These are phyloP conservation scores for Irpex lacteus DNA, from an alignment of 1,284 basidiomycete genomes.

Conservation along the genomic window DNA sequence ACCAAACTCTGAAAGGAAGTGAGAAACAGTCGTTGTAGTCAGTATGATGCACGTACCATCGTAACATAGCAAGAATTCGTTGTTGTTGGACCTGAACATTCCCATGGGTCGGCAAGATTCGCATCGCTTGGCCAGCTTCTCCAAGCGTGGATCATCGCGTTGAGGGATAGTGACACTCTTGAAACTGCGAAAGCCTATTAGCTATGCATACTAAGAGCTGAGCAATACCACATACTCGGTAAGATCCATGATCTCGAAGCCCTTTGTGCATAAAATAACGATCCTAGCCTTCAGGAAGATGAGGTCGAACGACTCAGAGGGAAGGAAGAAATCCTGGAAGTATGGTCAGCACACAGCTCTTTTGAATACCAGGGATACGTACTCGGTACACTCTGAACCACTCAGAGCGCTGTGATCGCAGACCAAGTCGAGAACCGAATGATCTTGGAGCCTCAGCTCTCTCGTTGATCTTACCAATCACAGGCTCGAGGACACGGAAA, in stretches of 20 bases:
- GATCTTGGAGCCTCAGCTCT: conserved; percentile 62
- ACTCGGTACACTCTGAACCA: conserved; percentile 92
- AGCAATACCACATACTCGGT: conserved; percentile 59
- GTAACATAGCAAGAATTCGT: conserved; percentile 92
- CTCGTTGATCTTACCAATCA: conserved; percentile 82
- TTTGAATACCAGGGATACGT: conserved; percentile 15
- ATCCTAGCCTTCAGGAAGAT: conserved; percentile 91
- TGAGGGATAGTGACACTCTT: conserved; percentile 87
- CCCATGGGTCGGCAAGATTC: conserved; percentile 84
- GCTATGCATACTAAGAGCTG: neutral
- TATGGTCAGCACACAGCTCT: neutral
- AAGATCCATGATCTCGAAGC: conserved; percentile 97
- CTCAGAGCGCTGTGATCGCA: conserved; percentile 77
- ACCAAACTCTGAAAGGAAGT: conserved; percentile 72
- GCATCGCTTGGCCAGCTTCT: conserved; percentile 76
- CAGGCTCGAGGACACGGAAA: conserved; percentile 92
- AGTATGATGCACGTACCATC: conserved; percentile 56
- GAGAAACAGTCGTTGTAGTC: neutral
- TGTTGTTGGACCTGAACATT: conserved; percentile 87
- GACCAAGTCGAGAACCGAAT: conserved; percentile 69
- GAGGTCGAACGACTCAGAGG: conserved; percentile 84
- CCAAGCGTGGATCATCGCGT: conserved; percentile 71
- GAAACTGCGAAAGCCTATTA: conserved; percentile 45
- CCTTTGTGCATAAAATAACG: conserved; percentile 88
- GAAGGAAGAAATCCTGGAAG: conserved; percentile 81